Evolutionary conservation across 2,329 filamentous ascomycete genomes (phyloP), one percentile per base, ranked within the genome.

Genomic region (Chaetothyriales sp.): DNA sequence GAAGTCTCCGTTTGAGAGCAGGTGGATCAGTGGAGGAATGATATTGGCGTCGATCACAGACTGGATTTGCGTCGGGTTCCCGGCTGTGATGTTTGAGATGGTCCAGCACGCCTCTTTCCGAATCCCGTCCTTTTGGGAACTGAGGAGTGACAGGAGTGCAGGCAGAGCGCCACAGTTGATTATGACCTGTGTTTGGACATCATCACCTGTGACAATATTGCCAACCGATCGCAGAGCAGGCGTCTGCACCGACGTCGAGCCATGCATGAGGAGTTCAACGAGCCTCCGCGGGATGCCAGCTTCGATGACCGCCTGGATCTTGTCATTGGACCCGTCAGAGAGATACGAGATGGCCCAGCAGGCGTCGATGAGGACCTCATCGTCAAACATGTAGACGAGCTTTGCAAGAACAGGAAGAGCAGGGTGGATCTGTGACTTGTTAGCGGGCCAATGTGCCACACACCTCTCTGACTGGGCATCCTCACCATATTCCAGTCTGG

Each of bases 31-130:
- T 56, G 92, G 92, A 37, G 89, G 89, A 61, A 98, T 92, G 65
- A 98, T 94, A 73, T 94, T 92, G 63, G 89, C 89, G 65, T 98
- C 92, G 63, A 98, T 85, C 51, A 98, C 92, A 8, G 89, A 77
- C 75, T 98, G 92, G 63, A 98, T 98, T 73, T 98, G 92, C 53
- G 85, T 88, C 40, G 90, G 95, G 77, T 98, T 98, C 56, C 92
- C 92, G 54, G 92, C 92, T 29, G 92, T 98, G 65, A 98, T 87
- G 77, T 98, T 98, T 67, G 89, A 95, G 63, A 98, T 98, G 48
- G 92, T 98, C 92, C 92, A 98, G 81, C 92, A 98, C 25, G 92
- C 92, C 72, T 98, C 92, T 77, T 98, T 98, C 60, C 92, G 88
- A 61, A 98, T 98, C 22, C 92, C 92, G 65, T 98, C 92, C 78